phyloP scores from a whole-genome alignment of 1,139 yeast genomes.

The Debaryomycetaceae sp. region DNA sequence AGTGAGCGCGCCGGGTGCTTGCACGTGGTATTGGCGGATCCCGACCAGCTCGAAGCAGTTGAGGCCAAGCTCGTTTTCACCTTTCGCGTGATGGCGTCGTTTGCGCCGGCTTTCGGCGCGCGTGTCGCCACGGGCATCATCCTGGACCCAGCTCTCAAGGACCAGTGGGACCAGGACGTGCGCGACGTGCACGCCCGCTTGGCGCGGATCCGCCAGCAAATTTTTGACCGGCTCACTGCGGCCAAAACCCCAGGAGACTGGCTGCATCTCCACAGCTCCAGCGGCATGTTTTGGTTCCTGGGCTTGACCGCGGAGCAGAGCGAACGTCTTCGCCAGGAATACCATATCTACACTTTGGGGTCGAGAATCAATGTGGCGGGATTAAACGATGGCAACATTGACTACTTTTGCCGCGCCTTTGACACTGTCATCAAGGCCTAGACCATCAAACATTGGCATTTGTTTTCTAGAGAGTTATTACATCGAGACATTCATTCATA shows the following conservation, averaged over 20 bases:
- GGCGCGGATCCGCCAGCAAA: constrained; percentile 15
- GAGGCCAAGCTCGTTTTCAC: constrained; percentile 16
- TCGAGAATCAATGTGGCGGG: constrained; percentile 36
- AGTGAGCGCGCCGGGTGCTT: constrained; percentile 34
- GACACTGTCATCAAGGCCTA: constrained; percentile 26
- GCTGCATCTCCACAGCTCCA: constrained; percentile 24
- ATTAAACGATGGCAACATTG: constrained; percentile 24
- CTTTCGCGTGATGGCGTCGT: constrained; percentile 30
- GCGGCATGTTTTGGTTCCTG: constrained; percentile 35
- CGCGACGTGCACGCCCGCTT: constrained; percentile 18
- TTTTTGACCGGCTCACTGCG: constrained; percentile 17
- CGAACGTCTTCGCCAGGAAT: constrained; percentile 17
- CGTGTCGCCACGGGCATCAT: constrained; percentile 23
- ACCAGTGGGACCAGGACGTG: constrained; percentile 28
- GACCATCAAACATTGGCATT: neutral
- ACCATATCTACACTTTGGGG: constrained; percentile 26
- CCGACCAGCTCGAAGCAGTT: constrained; percentile 10
- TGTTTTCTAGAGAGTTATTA: too few species aligned
- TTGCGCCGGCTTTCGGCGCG: constrained; percentile 39
- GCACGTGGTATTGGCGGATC: constrained; percentile 24
- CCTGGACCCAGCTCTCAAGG: constrained; percentile 13
- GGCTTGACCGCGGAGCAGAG: constrained; percentile 27
- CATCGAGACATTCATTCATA: too few species aligned
- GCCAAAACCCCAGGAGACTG: constrained; percentile 34
- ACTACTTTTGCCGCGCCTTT: constrained; percentile 22